phyloP scores from a whole-genome alignment of 225 moss, liverwort and hornwort genomes.

The Physcomitrellopsis africana region DNA sequence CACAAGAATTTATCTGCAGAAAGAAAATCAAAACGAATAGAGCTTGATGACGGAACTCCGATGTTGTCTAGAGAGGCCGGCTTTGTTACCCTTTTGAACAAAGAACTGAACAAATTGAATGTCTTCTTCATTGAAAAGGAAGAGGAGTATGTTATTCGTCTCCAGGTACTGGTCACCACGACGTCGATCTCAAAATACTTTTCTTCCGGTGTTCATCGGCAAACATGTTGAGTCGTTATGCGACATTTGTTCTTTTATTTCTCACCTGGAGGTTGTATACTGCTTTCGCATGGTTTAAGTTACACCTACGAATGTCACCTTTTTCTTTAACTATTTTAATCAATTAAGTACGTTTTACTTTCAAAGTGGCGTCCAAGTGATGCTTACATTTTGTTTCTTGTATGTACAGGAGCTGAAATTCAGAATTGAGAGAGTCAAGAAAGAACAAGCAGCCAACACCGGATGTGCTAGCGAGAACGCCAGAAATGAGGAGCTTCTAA shows the following conservation, averaged over 20 bases:
- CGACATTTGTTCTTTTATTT: neutral
- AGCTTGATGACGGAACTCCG: constrained; percentile 17
- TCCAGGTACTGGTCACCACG: constrained; percentile 49
- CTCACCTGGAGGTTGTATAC: neutral
- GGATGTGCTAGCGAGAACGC: constrained; percentile 28
- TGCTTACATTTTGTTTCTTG: neutral
- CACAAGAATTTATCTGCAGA: constrained; percentile 17
- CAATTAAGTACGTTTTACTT: too few species aligned
- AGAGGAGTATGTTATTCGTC: constrained; percentile 66
- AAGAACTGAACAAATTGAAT: constrained; percentile 64
- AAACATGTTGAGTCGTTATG: neutral
- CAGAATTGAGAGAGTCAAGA: constrained; percentile 61
- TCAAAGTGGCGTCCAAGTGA: neutral
- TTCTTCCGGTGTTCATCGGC: neutral
- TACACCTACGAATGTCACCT: neutral
- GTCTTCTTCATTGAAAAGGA: constrained; percentile 69
- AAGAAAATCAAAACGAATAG: constrained; percentile 35
- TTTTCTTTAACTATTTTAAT: neutral
- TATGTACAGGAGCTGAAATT: constrained; percentile 54
- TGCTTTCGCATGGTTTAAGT: neutral
- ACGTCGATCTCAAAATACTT: neutral
- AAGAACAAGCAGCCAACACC: constrained; percentile 36
- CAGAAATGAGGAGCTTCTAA: constrained; percentile 55
- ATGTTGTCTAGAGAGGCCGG: constrained; percentile 35
- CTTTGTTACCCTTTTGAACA: constrained; percentile 55